Percentiles rank a stretch among this genome's conserved stretches.
Conservation (phyloP, 495 filamentous ascomycete species). For the Amniculicola lignicola region DNA sequence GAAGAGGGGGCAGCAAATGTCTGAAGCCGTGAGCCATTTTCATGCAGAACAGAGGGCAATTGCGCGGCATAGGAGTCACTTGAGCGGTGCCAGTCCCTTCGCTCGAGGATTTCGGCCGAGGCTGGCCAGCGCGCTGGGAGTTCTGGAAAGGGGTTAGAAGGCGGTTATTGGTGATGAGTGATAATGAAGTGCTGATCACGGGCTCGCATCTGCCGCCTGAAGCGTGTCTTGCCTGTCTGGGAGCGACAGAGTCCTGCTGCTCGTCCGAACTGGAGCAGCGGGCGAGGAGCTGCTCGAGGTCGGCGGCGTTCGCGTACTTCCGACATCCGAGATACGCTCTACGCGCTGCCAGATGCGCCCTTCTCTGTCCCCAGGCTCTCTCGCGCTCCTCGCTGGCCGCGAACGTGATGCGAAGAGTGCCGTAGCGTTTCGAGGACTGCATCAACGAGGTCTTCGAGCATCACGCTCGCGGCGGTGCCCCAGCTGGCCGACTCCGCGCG, state of each 20-base stretch:
- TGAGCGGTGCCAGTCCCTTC: slow-evolving; percentile 8
- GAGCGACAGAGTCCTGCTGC: not conserved
- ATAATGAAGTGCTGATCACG: slow-evolving; percentile 10
- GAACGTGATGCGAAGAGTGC: no score
- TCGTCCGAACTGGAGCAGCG: not conserved
- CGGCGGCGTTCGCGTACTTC: slow-evolving; percentile 16
- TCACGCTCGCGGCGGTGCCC: not conserved
- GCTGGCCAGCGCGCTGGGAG: not conserved
- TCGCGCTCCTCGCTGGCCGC: no score
- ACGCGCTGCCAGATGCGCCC: no score
- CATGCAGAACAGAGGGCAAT: not conserved
- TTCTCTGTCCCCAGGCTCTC: no score
- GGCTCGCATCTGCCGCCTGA: not conserved
- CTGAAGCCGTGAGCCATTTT: slow-evolving; percentile 28
- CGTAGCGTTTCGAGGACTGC: no score
- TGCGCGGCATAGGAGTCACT: not conserved
- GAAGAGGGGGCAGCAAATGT: not conserved
- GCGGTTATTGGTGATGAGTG: slow-evolving; percentile 23
- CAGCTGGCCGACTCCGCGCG: slow-evolving; percentile 9
- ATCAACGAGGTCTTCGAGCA: not conserved
- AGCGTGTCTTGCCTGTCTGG: not conserved
- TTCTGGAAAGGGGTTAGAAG: slow-evolving; percentile 12
- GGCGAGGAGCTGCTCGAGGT: slow-evolving; percentile 4
- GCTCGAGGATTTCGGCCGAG: slow-evolving; percentile 19
- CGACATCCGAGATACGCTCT: slow-evolving; percentile 18